These are phyloP conservation scores for Trichocomaceae sp. DNA, from an alignment of 2,329 filamentous ascomycete genomes.

Conservation along the genomic window DNA sequence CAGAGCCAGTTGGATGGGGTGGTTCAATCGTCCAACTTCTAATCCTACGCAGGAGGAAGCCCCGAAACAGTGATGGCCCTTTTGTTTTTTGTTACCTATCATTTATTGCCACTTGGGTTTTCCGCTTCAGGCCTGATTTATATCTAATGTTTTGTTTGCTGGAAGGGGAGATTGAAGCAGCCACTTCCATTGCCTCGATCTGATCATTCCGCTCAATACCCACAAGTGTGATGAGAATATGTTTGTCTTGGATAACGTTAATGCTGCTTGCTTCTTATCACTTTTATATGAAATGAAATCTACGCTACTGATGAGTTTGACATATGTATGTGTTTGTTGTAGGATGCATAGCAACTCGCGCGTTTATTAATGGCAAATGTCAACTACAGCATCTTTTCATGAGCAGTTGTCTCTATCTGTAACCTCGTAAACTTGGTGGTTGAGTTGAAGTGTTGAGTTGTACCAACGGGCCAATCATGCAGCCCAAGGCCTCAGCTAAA, in stretches of 20 bases:
- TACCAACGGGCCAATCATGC: constrained; percentile 2
- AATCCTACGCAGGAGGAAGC: constrained; percentile 10
- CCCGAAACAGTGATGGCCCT: constrained; percentile 9
- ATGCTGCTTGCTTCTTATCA: background rate
- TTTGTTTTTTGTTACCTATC: background rate
- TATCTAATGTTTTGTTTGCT: constrained; percentile 2
- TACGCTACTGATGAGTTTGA: background rate
- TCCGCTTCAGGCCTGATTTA: background rate
- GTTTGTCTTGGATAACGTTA: constrained; percentile 1
- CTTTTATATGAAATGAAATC: background rate
- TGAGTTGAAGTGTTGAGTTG: background rate
- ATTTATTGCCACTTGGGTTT: background rate
- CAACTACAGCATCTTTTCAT: background rate
- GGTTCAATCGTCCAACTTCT: constrained; percentile 35
- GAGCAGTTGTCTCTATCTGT: no score
- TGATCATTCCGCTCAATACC: constrained; percentile 12
- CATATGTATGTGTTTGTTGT: background rate
- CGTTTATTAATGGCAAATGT: background rate
- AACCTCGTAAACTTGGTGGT: no score
- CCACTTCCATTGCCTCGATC: background rate
- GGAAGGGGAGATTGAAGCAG: constrained; percentile 2
- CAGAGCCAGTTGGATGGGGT: constrained; percentile 42
- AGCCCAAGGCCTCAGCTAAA: background rate
- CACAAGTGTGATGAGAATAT: constrained; percentile 12
- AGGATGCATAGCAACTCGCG: background rate